Conservation (phyloP, 148 eudicot species). For the Silene conica region DNA sequence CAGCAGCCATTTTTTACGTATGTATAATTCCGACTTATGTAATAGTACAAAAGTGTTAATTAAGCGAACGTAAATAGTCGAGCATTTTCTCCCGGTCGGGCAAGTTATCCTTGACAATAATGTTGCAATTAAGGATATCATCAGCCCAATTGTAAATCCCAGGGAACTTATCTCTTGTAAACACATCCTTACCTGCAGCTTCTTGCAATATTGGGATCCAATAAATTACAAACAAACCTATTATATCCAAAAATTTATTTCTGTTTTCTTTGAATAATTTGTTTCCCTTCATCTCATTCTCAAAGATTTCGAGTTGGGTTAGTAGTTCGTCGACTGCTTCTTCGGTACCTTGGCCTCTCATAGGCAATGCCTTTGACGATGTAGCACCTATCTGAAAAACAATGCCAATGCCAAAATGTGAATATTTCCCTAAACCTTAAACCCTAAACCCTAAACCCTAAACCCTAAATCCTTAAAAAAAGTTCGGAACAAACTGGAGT, state of each 20-base stretch:
- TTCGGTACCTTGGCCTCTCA: background rate
- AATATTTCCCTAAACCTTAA: too few relatives aligned
- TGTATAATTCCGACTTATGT: too few relatives aligned
- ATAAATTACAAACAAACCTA: background rate
- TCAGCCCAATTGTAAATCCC: constrained; percentile 16
- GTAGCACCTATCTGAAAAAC: background rate
- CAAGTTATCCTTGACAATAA: constrained; percentile 3
- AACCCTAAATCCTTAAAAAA: too few relatives aligned
- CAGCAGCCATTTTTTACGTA: too few relatives aligned
- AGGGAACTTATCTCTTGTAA: constrained; percentile 9
- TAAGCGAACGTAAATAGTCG: background rate
- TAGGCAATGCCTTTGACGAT: background rate
- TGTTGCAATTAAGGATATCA: background rate
- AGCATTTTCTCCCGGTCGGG: background rate
- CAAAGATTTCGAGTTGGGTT: constrained; percentile 13
- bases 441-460: too few relatives aligned
- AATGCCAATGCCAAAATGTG: background rate
- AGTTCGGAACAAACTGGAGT: too few relatives aligned
- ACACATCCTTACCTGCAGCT: background rate
- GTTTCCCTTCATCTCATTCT: constrained; percentile 24
- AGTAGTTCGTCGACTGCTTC: constrained; percentile 17
- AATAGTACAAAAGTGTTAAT: background rate
- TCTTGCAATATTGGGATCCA: constrained; percentile 20
- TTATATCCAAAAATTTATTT: constrained; percentile 21
- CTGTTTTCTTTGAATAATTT: constrained; percentile 23